Conservation (phyloP, 345 rosid species). For the Bruguiera parviflora region DNA sequence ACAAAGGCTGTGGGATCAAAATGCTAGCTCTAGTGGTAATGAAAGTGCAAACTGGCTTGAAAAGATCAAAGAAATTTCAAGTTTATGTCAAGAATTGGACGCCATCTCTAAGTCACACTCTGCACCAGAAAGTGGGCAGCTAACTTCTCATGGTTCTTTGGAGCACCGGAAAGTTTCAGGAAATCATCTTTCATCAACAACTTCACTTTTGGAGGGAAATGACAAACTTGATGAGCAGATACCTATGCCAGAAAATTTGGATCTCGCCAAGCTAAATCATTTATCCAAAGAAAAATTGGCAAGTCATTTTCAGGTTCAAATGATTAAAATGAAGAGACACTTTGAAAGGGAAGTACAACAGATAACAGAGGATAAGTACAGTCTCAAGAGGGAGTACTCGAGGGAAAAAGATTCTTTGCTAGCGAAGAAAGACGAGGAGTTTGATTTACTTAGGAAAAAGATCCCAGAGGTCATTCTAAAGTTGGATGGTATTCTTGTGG, state of each 20-base stretch:
- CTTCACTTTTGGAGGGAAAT: constrained; percentile 47
- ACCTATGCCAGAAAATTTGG: constrained; percentile 48
- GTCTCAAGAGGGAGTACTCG: constrained; percentile 53
- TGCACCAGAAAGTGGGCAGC: constrained; percentile 45
- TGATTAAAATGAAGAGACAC: constrained; percentile 77
- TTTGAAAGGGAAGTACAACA: constrained; percentile 55
- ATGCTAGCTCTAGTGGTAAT: constrained; percentile 28
- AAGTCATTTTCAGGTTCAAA: constrained; percentile 53
- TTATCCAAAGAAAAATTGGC: constrained; percentile 44
- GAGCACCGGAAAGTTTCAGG: constrained; percentile 64
- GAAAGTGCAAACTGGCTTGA: constrained; percentile 36
- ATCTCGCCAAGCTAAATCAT: constrained; percentile 39
- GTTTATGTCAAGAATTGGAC: constrained; percentile 68
- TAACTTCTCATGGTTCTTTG: constrained; percentile 42
- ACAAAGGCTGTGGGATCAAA: constrained; percentile 41
- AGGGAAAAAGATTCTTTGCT: constrained; percentile 49
- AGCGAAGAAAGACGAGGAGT: constrained; percentile 66
- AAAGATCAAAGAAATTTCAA: constrained; percentile 55
- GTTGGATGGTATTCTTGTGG: constrained; percentile 54
- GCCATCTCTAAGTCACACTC: constrained; percentile 47
- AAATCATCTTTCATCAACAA: constrained; percentile 37
- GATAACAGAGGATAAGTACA: constrained; percentile 60
- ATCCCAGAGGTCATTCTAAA: constrained; percentile 56
- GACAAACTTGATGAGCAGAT: constrained; percentile 57
- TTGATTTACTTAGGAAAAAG: constrained; percentile 64